phyloP scores from a whole-genome alignment of 2,329 filamentous ascomycete genomes.

The Drechslerella stenobrocha region DNA sequence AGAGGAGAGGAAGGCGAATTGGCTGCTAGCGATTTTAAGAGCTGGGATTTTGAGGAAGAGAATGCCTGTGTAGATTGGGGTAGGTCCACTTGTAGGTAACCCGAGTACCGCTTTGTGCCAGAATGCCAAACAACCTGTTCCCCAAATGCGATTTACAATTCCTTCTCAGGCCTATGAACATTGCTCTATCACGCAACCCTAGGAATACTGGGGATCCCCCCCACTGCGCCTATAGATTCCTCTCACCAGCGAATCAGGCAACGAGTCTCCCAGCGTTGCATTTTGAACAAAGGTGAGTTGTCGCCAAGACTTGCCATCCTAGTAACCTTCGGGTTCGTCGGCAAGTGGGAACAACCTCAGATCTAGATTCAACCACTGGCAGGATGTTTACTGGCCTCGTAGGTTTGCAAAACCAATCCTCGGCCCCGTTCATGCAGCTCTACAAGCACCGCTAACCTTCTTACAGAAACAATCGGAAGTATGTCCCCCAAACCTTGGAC shows the following conservation, averaged over 20 bases:
- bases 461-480: conserved; percentile 41
- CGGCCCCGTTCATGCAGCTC: too few species aligned
- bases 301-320: background rate
- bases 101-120: background rate
- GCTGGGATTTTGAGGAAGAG: conserved; percentile 29
- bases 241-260: too few species aligned
- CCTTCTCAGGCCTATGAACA: background rate
- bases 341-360: background rate
- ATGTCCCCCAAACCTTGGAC: background rate
- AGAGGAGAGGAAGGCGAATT: background rate
- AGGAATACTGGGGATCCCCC: background rate
- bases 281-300: background rate
- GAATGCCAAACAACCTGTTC: background rate
- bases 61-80: conserved; percentile 11
- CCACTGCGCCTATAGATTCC: too few species aligned
- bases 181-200: background rate
- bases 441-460: background rate
- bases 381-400: conserved; percentile 45
- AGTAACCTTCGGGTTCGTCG: background rate
- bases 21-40: background rate
- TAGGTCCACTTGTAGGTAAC: background rate
- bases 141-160: too few species aligned
- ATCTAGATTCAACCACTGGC: background rate
- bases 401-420: conserved; percentile 30
- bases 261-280: background rate